phyloP scores from a whole-genome alignment of 1,139 yeast species.

The Yamadazyma oceani region DNA sequence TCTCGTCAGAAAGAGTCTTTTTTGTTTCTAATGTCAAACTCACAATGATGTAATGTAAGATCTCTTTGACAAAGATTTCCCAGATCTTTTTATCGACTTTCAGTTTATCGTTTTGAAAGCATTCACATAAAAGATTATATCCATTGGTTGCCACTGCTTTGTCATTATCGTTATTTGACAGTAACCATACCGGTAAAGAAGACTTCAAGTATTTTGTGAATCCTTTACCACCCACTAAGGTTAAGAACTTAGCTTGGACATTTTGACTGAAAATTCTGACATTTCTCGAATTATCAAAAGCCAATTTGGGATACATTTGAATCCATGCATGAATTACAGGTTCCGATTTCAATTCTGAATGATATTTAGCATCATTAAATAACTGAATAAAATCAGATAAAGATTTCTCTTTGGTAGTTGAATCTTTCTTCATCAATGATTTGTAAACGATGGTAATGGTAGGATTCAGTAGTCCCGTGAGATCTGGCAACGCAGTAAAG shows the following conservation, averaged over 20 bases:
- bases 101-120: slow-evolving; percentile 58
- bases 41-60: slow-evolving; percentile 55
- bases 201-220: slow-evolving; percentile 65
- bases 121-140: slow-evolving; percentile 41
- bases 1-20: slow-evolving; percentile 70
- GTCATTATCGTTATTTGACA: slow-evolving; percentile 72
- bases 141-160: slow-evolving; percentile 55
- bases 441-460: slow-evolving; percentile 67
- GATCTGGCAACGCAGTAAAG: slow-evolving; percentile 77
- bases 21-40: slow-evolving; percentile 56
- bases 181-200: slow-evolving; percentile 69
- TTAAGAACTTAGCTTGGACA: slow-evolving; percentile 51
- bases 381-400: slow-evolving; percentile 50
- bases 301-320: slow-evolving; percentile 76
- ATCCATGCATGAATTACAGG: slow-evolving; percentile 67
- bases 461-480: slow-evolving; percentile 56
- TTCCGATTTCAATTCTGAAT: slow-evolving; percentile 38
- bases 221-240: slow-evolving; percentile 60
- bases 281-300: slow-evolving; percentile 65
- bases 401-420: slow-evolving; percentile 82
- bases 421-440: slow-evolving; percentile 72
- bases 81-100: slow-evolving; percentile 59
- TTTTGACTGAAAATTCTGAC: slow-evolving; percentile 65
- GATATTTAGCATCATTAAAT: slow-evolving; percentile 21
- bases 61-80: slow-evolving; percentile 54